Base-by-base conservation (phyloP, 75 land plant genomes). In the Adiantum capillusveneris region DNA sequence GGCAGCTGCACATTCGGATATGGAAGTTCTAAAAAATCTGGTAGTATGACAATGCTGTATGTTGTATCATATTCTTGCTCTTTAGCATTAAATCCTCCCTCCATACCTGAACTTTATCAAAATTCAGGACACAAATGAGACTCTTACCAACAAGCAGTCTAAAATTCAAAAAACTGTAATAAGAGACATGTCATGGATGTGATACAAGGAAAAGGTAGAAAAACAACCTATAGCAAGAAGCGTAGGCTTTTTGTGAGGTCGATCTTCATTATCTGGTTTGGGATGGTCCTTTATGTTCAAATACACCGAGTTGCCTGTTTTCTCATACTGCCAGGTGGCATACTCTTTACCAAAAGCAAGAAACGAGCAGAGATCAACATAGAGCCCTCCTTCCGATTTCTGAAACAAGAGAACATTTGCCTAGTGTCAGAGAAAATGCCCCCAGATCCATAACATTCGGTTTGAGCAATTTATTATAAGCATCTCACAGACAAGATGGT, bases 171-270 rank as follows among this genome's bases (percentile, higher is more conserved):
- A n/a, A n/a, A n/a, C n/a, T n/a, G n/a, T n/a, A n/a, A n/a, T n/a
- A n/a, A 9, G 9, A 34, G 9, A 34, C 37, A 34, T 17, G 45
- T 42, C 41, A n/a, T 20, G 13, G 22, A 24, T 28, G 20, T 24
- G 25, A 1, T 18, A 31, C 3, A 34, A 34, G 37, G 9, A 5
- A 9, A 9, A 34, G 31, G 25, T 29, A 16, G 22, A 36, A 34
- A 31, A 18, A 53, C 59, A 76, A 95, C 99, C 99, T 43, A 95
- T 87, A n/a, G 88, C 99, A 25, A 95, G 81, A 13, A 95, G 70
- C 17, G 97, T 95, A 7, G 99, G 99, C 58, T 95, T 95, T 78
- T 95, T 95, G 42, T 74, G 81, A 39, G 99, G 99, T 59, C 99
- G 80, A 52, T 84, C 88, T 59, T 95, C 99, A 29, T 83, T 56